These are phyloP conservation scores for Xylaria polymorpha DNA, from an alignment of 2,329 filamentous ascomycete species.

Conservation along the genomic window DNA sequence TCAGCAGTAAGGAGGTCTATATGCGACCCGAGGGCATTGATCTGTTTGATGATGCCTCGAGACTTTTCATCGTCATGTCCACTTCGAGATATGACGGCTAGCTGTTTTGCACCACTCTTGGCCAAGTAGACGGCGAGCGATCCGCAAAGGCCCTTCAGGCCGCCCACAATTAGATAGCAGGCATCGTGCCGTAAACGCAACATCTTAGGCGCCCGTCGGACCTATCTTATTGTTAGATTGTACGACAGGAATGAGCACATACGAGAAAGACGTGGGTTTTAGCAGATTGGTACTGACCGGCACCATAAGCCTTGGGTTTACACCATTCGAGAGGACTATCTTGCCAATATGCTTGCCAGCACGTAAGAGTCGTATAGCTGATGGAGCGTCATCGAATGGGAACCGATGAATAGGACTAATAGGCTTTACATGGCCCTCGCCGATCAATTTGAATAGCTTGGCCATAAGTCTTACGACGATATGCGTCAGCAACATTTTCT, in stretches of 20 bases:
- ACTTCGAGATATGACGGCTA: slow-evolving; percentile 49
- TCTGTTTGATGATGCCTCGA: slow-evolving; percentile 38
- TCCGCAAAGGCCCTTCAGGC: slow-evolving; percentile 54
- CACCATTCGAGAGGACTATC: slow-evolving; percentile 46
- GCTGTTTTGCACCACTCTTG: slow-evolving; percentile 49
- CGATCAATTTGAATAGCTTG: slow-evolving; percentile 37
- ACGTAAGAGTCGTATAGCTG: slow-evolving; percentile 50
- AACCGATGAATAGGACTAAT: slow-evolving; percentile 49
- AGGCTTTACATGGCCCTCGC: slow-evolving; percentile 43
- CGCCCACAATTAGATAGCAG: slow-evolving; percentile 50
- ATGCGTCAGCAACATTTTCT: not conserved
- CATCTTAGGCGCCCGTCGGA: slow-evolving; percentile 35
- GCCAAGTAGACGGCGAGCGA: slow-evolving; percentile 52
- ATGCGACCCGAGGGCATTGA: slow-evolving; percentile 38
- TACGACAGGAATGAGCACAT: too few species aligned
- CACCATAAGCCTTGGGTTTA: slow-evolving; percentile 1
- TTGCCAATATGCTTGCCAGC: slow-evolving; percentile 55
- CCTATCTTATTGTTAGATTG: slow-evolving; percentile 17
- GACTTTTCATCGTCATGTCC: slow-evolving; percentile 49
- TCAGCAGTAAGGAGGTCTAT: slow-evolving; percentile 38
- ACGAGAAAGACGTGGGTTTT: not conserved
- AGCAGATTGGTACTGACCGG: slow-evolving; percentile 39
- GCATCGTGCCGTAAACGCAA: slow-evolving; percentile 44
- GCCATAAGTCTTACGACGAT: slow-evolving; percentile 23
- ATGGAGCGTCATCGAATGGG: slow-evolving; percentile 46